Base-by-base conservation (phyloP, 179 eudicot species). In the Corrigiola litoralis region DNA sequence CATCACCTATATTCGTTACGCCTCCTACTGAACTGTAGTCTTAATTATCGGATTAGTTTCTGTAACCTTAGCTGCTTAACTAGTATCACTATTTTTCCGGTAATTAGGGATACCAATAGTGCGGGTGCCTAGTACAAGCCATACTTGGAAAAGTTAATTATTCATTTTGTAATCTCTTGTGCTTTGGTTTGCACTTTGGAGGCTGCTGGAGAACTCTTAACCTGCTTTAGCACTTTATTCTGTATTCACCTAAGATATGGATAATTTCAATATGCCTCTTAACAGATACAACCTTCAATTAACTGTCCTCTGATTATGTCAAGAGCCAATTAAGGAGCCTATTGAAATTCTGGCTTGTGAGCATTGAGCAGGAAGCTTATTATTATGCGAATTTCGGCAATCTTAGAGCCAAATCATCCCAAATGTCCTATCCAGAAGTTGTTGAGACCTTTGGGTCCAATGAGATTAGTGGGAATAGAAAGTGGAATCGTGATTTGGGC, bases 401-500 rank as follows among this genome's bases (percentile, higher is more conserved):
- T 49, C 10, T 5, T 49, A 16, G 23, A 28, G 58, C 17, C 47
- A 50, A 29, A 45, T 46, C 46, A 46, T 20, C 13, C 14, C 51
- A 46, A 2, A 12, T 47, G 29, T 12, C 20, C 44, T 2, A 36
- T 50, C 21, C 34, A 50, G 23, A 50, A 50, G 58, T 64, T 23
- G 68, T 50, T 64, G 63, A 58, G 67, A 63, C 56, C 67, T 63
- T 63, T 25, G 45, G 37, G 46, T 41, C 27, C 12, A 12, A 25
- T 33, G 13, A 34, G 29, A 9, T 45, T 25, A 16, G 16, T 29
- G 10, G 17, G 29, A 45, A 28, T 7, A 32, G 31, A 45, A 28
- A 18, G 41, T 61, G 66, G 66, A 32, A 21, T 48, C 11, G 14
- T 21, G 42, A 47, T 33, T 21, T 33, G 40, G 25, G 38, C 14